Evolutionary conservation across 371 early-diverging fungal species (phyloP).

Genomic region (Mucor irregularis): DNA sequence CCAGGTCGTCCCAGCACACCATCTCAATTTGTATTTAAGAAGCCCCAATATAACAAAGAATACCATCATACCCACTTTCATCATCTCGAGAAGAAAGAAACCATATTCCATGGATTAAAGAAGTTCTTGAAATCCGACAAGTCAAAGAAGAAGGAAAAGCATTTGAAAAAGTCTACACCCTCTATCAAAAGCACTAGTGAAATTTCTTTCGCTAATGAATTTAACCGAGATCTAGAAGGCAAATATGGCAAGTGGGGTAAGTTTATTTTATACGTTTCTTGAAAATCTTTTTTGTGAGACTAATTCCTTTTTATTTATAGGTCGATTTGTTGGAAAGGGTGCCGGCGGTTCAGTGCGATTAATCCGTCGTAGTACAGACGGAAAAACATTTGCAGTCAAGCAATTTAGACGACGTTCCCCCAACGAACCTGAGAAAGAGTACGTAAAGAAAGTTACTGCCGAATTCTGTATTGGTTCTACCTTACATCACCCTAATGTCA

Average conservation of each 20-base stretch:
- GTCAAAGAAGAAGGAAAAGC: slow-evolving; percentile 15
- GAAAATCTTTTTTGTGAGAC: background rate
- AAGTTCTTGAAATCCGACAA: background rate
- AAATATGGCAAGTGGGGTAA: slow-evolving; percentile 39
- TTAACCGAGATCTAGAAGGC: slow-evolving; percentile 30
- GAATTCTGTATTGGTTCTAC: slow-evolving; percentile 88
- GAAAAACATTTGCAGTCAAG: slow-evolving; percentile 75
- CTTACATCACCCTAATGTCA: slow-evolving; percentile 82
- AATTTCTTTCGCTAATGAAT: slow-evolving; percentile 34
- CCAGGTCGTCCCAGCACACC: slow-evolving; percentile 29
- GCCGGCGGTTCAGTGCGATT: slow-evolving; percentile 78
- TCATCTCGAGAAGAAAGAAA: slow-evolving; percentile 47
- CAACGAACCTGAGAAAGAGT: slow-evolving; percentile 73
- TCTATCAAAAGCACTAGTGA: slow-evolving; percentile 24
- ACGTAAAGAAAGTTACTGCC: slow-evolving; percentile 80
- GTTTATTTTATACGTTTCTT: background rate
- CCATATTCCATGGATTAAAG: slow-evolving; percentile 56
- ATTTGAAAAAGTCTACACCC: slow-evolving; percentile 30
- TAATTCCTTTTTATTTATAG: slow-evolving; percentile 6
- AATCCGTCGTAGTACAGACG: slow-evolving; percentile 51
- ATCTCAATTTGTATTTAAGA: slow-evolving; percentile 49
- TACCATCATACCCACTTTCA: slow-evolving; percentile 50
- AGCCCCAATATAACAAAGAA: slow-evolving; percentile 45
- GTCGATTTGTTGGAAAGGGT: slow-evolving; percentile 73
- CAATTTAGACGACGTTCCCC: slow-evolving; percentile 77